These are phyloP conservation scores for Apiotrichum mycotoxinovorans DNA, from an alignment of 1,284 basidiomycete species.

Conservation along the genomic window DNA sequence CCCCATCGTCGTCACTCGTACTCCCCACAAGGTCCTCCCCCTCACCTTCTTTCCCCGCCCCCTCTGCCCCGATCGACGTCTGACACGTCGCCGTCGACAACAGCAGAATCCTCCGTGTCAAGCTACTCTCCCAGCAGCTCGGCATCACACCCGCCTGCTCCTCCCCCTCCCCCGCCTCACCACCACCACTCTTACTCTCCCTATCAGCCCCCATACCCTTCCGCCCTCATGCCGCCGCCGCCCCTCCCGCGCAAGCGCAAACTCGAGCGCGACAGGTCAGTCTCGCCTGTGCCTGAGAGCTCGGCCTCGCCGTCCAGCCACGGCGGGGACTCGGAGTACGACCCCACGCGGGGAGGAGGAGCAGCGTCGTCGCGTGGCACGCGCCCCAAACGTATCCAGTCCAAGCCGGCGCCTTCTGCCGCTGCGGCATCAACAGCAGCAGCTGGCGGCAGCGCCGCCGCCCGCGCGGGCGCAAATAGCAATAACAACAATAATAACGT, in stretches of 20 bases:
- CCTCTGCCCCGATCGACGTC: not conserved
- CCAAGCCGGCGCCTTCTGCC: not conserved
- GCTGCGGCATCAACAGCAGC: not conserved
- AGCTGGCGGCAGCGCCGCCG: not conserved
- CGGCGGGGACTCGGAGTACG: conserved; percentile 31
- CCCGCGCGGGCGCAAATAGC: no score
- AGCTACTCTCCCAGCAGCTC: not conserved
- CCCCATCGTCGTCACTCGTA: not conserved
- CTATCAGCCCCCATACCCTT: not conserved
- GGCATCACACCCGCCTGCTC: not conserved
- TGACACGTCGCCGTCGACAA: not conserved
- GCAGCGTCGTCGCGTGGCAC: not conserved
- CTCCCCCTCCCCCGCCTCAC: no score
- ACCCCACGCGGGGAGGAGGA: conserved; percentile 7
- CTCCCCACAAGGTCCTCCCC: not conserved
- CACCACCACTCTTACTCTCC: not conserved
- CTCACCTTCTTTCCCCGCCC: not conserved
- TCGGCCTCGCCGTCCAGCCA: conserved; percentile 19
- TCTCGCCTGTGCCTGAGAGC: conserved; percentile 7
- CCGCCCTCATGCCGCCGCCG: conserved; percentile 20
- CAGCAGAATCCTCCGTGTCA: no score
- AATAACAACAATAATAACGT: not conserved
- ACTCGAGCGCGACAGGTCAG: conserved; percentile 8
- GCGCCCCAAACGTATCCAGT: conserved; percentile 4
- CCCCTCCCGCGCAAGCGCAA: conserved; percentile 27